Conservation (phyloP, 805 yeast genomes). For the Schwanniomyces sp. region DNA sequence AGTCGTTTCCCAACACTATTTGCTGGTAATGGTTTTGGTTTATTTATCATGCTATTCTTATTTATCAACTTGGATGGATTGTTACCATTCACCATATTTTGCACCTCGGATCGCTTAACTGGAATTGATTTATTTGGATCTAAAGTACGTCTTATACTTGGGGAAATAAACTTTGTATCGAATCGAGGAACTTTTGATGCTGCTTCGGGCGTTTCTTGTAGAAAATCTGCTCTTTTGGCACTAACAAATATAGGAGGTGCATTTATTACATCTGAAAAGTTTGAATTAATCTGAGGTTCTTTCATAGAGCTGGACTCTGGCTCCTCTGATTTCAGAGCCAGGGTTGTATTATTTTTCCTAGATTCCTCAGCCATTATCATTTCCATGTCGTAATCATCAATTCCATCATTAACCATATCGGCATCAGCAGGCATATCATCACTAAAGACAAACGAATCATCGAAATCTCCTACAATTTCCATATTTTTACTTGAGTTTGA, state of each 20-base stretch:
- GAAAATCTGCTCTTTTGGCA: conserved; percentile 61
- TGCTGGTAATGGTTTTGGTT: background rate
- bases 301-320: background rate
- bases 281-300: background rate
- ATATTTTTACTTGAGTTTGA: conserved; percentile 8
- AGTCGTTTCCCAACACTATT: conserved; percentile 25
- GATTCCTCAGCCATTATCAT: conserved; percentile 14
- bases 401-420: conserved; percentile 11
- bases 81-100: background rate
- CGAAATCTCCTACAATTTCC: conserved; percentile 28
- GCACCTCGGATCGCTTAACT: conserved; percentile 40
- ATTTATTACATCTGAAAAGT: background rate
- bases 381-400: conserved; percentile 25
- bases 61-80: background rate
- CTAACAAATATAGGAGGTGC: conserved; percentile 49
- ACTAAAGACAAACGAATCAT: conserved; percentile 41
- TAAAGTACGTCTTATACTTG: conserved; percentile 51
- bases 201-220: conserved; percentile 46
- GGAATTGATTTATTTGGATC: conserved; percentile 72
- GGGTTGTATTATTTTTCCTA: background rate
- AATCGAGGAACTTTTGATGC: conserved; percentile 56
- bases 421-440: conserved; percentile 28
- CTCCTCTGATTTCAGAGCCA: background rate
- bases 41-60: background rate
- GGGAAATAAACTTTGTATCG: conserved; percentile 51